Conservation (phyloP, 257 asterid genomes). For the Penstemon newberryi region DNA sequence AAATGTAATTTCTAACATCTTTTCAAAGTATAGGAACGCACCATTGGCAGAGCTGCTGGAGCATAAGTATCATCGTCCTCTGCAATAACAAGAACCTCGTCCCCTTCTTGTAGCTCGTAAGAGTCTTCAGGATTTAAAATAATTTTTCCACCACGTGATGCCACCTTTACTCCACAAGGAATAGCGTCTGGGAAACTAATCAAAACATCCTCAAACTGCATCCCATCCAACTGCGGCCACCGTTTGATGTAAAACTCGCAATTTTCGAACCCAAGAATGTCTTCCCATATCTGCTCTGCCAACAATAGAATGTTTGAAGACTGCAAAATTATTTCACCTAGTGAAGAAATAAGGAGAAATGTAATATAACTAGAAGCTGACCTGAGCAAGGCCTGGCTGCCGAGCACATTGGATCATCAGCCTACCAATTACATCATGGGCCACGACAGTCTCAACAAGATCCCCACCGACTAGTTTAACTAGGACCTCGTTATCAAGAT, state of each 20-base stretch:
- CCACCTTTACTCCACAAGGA: conserved; percentile 90
- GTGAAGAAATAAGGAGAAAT: not conserved
- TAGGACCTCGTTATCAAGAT: conserved; percentile 88
- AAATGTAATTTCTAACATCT: conserved; percentile 8
- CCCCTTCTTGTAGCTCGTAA: conserved; percentile 82
- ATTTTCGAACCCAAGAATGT: conserved; percentile 89
- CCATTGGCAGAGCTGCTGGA: conserved; percentile 75
- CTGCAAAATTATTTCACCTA: conserved; percentile 5
- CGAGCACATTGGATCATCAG: conserved; percentile 96
- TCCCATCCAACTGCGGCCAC: conserved; percentile 82
- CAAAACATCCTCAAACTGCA: conserved; percentile 84
- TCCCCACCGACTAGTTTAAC: conserved; percentile 90
- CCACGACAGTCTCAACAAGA: conserved; percentile 93
- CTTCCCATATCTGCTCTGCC: conserved; percentile 82
- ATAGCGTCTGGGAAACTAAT: conserved; percentile 86
- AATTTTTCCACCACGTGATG: conserved; percentile 78
- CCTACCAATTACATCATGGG: conserved; percentile 92
- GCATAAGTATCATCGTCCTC: conserved; percentile 91
- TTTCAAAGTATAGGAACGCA: conserved; percentile 50
- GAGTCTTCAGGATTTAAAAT: conserved; percentile 82
- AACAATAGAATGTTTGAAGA: conserved; percentile 17
- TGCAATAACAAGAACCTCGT: conserved; percentile 86
- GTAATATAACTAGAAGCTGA: conserved; percentile 34
- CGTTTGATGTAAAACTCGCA: conserved; percentile 85
- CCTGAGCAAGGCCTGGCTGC: conserved; percentile 98